Evolutionary conservation across 352 stramenopile genomes (phyloP).

Genomic region (Phytophthora nicotianae): DNA sequence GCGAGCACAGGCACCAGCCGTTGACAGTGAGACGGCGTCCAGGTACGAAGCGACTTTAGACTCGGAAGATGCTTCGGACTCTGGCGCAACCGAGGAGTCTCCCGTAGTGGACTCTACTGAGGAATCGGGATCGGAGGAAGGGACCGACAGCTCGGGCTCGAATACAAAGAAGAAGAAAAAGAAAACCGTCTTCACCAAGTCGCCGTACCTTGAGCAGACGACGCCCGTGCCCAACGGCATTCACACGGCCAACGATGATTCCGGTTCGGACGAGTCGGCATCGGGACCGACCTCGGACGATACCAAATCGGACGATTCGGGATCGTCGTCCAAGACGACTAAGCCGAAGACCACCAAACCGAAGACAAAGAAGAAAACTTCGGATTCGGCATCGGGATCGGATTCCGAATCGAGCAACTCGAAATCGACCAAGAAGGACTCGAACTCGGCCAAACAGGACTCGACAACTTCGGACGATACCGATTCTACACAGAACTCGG

Average conservation of each 20-base stretch:
- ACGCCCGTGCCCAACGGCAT: constrained; percentile 43
- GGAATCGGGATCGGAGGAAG: constrained; percentile 6
- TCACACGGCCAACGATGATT: constrained; percentile 18
- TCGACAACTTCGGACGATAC: constrained; percentile 6
- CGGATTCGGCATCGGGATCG: constrained; percentile 16
- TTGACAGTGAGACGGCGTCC: constrained; percentile 17
- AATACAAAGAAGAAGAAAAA: constrained; percentile 33
- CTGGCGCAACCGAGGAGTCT: not conserved
- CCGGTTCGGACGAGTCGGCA: constrained; percentile 13
- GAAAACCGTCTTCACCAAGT: constrained; percentile 39
- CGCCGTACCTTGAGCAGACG: constrained; percentile 34
- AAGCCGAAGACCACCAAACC: constrained; percentile 8
- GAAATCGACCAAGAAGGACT: constrained; percentile 10
- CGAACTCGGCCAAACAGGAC: constrained; percentile 7
- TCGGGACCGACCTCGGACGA: constrained; percentile 5
- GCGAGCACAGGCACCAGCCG: constrained; percentile 7
- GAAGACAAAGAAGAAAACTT: constrained; percentile 15
- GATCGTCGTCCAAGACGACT: constrained; percentile 13
- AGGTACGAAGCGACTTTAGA: constrained; percentile 15
- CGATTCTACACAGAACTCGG: constrained; percentile 14
- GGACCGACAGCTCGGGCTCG: constrained; percentile 11
- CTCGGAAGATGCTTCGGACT: constrained; percentile 17
- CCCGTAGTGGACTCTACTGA: not conserved
- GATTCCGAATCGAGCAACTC: constrained; percentile 7
- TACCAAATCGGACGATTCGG: constrained; percentile 13